Conservation (phyloP, 805 yeast genomes). For the Candida pseudoglaebosa region DNA sequence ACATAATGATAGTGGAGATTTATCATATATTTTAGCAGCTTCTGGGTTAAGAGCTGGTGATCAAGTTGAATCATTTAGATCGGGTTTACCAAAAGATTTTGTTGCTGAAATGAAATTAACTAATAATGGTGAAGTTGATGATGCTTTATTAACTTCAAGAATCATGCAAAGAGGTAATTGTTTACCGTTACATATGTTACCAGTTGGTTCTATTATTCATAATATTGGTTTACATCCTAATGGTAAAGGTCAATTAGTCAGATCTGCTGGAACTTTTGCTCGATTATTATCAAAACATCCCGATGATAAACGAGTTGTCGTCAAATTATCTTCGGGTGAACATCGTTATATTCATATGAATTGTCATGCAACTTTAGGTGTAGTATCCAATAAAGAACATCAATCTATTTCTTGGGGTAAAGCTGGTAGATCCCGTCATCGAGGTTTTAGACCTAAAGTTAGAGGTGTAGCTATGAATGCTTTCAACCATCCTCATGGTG, state of each 20-base stretch:
- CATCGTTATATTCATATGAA: constrained; percentile 82
- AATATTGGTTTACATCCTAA: constrained; percentile 71
- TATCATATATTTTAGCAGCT: constrained; percentile 82
- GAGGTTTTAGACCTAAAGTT: constrained; percentile 91
- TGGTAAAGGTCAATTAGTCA: constrained; percentile 82
- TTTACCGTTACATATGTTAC: constrained; percentile 86
- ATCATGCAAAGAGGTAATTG: constrained; percentile 94
- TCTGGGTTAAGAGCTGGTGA: constrained; percentile 95
- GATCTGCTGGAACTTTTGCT: constrained; percentile 94
- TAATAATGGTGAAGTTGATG: constrained; percentile 80
- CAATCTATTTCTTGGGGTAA: constrained; percentile 88
- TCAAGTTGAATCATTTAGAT: constrained; percentile 79
- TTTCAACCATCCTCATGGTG: constrained; percentile 97
- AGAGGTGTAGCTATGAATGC: constrained; percentile 99
- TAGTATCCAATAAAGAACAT: constrained; percentile 89
- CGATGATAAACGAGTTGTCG: constrained; percentile 65
- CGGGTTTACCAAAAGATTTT: constrained; percentile 77
- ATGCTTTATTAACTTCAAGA: constrained; percentile 81
- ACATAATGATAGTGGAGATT: constrained; percentile 55
- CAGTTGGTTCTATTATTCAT: constrained; percentile 90
- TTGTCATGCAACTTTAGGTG: constrained; percentile 91
- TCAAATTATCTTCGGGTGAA: constrained; percentile 87
- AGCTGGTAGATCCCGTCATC: constrained; percentile 91
- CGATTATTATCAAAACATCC: constrained; percentile 77
- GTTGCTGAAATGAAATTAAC: constrained; percentile 61